phyloP scores from a whole-genome alignment of 495 filamentous ascomycete species.

The Articulospora tetracladia region DNA sequence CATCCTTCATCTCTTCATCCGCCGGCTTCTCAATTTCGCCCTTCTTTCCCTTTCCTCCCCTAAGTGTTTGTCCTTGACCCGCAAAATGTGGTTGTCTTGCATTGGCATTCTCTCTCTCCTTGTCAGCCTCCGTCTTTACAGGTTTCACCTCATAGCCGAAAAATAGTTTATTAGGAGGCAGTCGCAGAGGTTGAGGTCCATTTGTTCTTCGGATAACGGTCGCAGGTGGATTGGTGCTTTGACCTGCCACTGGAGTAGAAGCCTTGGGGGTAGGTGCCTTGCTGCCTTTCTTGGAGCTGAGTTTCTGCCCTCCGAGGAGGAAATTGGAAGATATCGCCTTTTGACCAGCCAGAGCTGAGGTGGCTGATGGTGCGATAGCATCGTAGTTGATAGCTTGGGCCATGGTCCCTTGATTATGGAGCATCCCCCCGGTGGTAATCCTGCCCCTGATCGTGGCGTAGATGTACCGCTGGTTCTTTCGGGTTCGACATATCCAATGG shows the following conservation, averaged over 20 bases:
- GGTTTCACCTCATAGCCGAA: constrained; percentile 93
- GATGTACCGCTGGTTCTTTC: constrained; percentile 58
- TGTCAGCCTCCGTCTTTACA: constrained; percentile 73
- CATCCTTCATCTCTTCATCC: constrained; percentile 25
- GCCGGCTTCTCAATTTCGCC: constrained; percentile 10
- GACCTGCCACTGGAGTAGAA: constrained; percentile 71
- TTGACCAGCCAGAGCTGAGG: constrained; percentile 54
- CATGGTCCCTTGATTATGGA: constrained; percentile 88
- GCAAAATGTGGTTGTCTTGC: constrained; percentile 71
- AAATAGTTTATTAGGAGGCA: constrained; percentile 88
- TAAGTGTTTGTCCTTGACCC: constrained; percentile 84
- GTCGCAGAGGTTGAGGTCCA: constrained; percentile 78
- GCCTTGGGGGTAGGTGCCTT: constrained; percentile 78
- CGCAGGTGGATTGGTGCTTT: constrained; percentile 53
- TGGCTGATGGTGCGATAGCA: constrained; percentile 80
- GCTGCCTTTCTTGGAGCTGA: constrained; percentile 74
- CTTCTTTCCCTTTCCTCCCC: constrained; percentile 58
- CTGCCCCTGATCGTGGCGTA: constrained; percentile 51
- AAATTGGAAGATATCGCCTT: constrained; percentile 76
- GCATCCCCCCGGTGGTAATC: constrained; percentile 65
- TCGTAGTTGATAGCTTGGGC: constrained; percentile 95
- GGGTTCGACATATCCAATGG: constrained; percentile 90
- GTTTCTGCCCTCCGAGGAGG: constrained; percentile 66
- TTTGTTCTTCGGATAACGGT: constrained; percentile 53
- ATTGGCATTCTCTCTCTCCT: constrained; percentile 57